Conservation (phyloP, 192 early-diverging fungal genomes). For the Coemansia reversa region DNA sequence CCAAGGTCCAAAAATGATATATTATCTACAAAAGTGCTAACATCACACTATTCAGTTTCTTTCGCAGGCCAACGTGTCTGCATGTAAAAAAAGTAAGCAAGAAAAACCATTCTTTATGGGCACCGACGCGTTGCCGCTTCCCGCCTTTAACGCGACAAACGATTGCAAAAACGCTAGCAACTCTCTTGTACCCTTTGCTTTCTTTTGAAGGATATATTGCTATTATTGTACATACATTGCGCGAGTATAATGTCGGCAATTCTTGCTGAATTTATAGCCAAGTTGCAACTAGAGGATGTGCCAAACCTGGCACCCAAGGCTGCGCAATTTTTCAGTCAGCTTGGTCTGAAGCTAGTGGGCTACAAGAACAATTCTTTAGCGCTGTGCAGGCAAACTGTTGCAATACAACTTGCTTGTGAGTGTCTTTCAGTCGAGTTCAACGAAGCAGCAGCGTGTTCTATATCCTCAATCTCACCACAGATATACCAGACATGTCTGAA, state of each 20-base stretch:
- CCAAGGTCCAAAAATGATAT: neutral
- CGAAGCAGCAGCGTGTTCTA: constrained; percentile 36
- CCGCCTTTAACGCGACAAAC: neutral
- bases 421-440: constrained; percentile 41
- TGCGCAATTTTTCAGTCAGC: constrained; percentile 45
- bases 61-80: neutral
- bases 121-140: neutral
- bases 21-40: neutral
- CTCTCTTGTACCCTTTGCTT: neutral
- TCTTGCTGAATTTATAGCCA: constrained; percentile 21
- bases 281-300: constrained; percentile 34
- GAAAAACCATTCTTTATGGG: neutral
- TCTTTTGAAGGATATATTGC: neutral
- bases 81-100: neutral
- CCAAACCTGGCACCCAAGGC: constrained; percentile 43
- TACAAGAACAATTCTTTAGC: constrained; percentile 21
- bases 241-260: constrained; percentile 26
- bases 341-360: constrained; percentile 25
- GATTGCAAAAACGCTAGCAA: neutral
- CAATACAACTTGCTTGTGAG: constrained; percentile 52
- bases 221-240: constrained; percentile 6
- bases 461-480: constrained; percentile 31
- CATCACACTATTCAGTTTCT: neutral
- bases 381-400: constrained; percentile 29
- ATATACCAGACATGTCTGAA: constrained; percentile 29